These are phyloP conservation scores for Drechslerella stenobrocha DNA, from an alignment of 2,329 filamentous ascomycete species.

Conservation along the genomic window DNA sequence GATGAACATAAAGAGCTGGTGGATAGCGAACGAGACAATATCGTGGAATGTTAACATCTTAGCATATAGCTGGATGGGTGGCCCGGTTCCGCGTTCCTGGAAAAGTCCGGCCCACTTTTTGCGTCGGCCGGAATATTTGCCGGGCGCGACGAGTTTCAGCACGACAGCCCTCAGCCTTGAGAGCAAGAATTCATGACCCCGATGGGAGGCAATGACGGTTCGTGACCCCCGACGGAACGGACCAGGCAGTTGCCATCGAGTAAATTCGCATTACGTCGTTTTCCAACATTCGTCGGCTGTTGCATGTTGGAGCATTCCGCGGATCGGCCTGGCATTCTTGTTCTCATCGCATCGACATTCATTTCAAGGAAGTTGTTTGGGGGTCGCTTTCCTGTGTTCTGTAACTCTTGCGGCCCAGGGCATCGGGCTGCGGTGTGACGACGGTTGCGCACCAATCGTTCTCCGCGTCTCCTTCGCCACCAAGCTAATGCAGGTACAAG, in stretches of 20 bases:
- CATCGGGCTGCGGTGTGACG: conserved; percentile 30
- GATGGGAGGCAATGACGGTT: too few species aligned
- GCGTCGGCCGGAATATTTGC: not conserved
- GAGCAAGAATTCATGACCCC: too few species aligned
- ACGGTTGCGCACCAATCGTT: conserved; percentile 24
- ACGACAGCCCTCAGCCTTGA: too few species aligned
- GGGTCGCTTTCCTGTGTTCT: not conserved
- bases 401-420: not conserved
- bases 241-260: not conserved
- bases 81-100: conserved; percentile 41
- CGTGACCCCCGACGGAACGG: too few species aligned
- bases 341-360: conserved; percentile 1
- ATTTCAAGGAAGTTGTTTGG: not conserved
- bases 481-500: conserved; percentile 47
- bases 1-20: not conserved
- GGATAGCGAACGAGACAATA: not conserved
- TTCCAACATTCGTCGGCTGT: conserved; percentile 2
- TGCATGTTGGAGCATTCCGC: not conserved
- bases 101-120: conserved; percentile 10
- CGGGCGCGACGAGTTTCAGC: not conserved
- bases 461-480: conserved; percentile 15
- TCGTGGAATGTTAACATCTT: not conserved
- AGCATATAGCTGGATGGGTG: not conserved
- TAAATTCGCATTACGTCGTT: not conserved
- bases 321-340: not conserved